Conservation (phyloP, 2,329 filamentous ascomycete species). For the Fusarium chuoi region DNA sequence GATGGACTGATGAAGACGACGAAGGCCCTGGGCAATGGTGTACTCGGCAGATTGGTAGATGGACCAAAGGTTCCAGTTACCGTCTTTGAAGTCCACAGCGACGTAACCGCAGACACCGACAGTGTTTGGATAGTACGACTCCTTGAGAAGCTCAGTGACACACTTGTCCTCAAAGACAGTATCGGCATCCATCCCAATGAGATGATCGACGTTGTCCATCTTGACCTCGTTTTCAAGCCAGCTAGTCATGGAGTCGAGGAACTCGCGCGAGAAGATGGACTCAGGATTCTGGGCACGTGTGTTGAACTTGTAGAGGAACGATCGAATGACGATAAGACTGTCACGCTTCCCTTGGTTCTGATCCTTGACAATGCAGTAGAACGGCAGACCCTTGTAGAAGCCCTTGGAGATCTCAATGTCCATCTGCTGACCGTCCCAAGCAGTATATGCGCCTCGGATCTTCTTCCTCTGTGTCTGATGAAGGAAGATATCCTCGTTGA, state of each 20-base stretch:
- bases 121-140: not conserved
- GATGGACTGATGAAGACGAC: not conserved
- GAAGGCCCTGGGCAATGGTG: not conserved
- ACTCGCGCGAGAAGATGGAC: not conserved
- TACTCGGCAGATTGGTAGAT: not conserved
- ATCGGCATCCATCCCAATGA: conserved; percentile 1
- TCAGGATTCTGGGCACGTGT: not conserved
- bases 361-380: not conserved
- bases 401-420: not conserved
- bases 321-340: not conserved
- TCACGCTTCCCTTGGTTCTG: not conserved
- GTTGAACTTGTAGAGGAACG: not conserved
- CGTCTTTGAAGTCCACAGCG: not conserved
- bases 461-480: not conserved
- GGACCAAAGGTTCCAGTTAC: not conserved
- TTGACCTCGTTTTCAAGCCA: not conserved
- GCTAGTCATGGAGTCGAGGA: not conserved
- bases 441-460: not conserved
- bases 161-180: not conserved
- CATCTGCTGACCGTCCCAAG: not conserved
- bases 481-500: not conserved
- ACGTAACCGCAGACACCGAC: not conserved
- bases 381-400: not conserved
- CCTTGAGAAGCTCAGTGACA: not conserved
- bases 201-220: not conserved